A percentile compares a stretch with the other conserved stretches of the same genome.
Evolutionary conservation across 768 basidiomycete species (phyloP).

Genomic region (Russula griseocarnosa): DNA sequence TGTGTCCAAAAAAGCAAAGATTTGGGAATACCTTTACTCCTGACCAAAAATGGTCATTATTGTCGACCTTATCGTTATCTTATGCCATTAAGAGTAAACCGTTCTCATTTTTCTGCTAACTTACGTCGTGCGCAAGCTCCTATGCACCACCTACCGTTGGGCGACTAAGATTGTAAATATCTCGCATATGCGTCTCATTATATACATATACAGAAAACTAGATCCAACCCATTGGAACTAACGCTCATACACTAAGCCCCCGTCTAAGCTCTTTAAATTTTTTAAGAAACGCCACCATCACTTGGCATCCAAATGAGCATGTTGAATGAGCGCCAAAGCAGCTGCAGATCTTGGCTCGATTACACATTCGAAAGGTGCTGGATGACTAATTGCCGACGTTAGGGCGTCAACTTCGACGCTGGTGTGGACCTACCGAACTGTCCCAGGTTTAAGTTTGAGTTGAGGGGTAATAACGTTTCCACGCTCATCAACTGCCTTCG

Average conservation of each 20-base stretch:
- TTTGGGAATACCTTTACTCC: no score
- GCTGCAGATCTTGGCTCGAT: slow-evolving; percentile 22
- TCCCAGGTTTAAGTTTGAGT: slow-evolving; percentile 18
- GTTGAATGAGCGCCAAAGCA: slow-evolving; percentile 22
- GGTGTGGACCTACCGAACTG: slow-evolving; percentile 9
- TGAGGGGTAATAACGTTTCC: slow-evolving; percentile 23
- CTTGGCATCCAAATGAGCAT: slow-evolving; percentile 8
- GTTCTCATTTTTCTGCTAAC: not conserved
- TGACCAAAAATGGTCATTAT: no score
- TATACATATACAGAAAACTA: not conserved
- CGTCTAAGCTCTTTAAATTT: no score
- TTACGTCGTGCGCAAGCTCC: not conserved
- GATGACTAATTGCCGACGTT: slow-evolving; percentile 8
- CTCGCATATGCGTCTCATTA: not conserved
- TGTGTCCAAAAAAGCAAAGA: no score
- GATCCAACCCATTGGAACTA: not conserved
- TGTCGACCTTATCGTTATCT: not conserved
- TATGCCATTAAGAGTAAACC: not conserved
- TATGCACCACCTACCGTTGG: not conserved
- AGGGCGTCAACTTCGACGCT: not conserved
- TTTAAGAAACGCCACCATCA: not conserved
- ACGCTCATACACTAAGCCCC: not conserved
- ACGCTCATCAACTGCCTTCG: slow-evolving; percentile 17
- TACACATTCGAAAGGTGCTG: slow-evolving; percentile 22
- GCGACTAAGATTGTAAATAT: not conserved